phyloP scores from a whole-genome alignment of 148 eudicot species.

The Beta vulgaris region DNA sequence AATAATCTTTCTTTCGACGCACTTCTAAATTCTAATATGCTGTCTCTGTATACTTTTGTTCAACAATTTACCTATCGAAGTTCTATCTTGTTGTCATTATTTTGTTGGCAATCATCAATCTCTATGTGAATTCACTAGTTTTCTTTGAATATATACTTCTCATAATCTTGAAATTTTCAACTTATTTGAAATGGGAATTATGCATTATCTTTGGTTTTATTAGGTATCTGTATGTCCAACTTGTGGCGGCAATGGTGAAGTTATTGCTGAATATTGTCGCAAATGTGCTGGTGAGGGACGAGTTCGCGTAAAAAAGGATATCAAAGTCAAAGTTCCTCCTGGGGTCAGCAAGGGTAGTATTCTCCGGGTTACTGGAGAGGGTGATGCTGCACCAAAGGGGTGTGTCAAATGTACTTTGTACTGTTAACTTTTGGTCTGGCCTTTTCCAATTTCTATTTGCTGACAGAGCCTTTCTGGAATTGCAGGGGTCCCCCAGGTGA shows the following conservation, averaged over 20 bases:
- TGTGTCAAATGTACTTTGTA: slow-evolving; percentile 33
- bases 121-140: background rate
- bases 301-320: slow-evolving; percentile 78
- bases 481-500: slow-evolving; percentile 93
- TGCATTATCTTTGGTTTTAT: slow-evolving; percentile 11
- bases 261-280: slow-evolving; percentile 79
- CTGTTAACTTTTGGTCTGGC: background rate
- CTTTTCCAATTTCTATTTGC: background rate
- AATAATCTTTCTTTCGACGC: too few relatives aligned
- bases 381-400: slow-evolving; percentile 99
- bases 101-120: background rate
- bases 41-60: background rate
- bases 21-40: background rate
- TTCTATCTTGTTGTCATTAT: background rate
- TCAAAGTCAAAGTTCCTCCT: slow-evolving; percentile 96
- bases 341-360: slow-evolving; percentile 96
- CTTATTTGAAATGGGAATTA: background rate
- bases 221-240: slow-evolving; percentile 96
- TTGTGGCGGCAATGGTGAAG: slow-evolving; percentile 97
- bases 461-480: slow-evolving; percentile 11
- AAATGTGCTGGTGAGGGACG: slow-evolving; percentile 95
- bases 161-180: background rate
- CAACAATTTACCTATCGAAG: background rate
- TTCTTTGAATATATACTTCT: background rate
- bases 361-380: slow-evolving; percentile 94